Conservation (phyloP, 1,139 yeast species). For the Debaryomyces singareniensis region DNA sequence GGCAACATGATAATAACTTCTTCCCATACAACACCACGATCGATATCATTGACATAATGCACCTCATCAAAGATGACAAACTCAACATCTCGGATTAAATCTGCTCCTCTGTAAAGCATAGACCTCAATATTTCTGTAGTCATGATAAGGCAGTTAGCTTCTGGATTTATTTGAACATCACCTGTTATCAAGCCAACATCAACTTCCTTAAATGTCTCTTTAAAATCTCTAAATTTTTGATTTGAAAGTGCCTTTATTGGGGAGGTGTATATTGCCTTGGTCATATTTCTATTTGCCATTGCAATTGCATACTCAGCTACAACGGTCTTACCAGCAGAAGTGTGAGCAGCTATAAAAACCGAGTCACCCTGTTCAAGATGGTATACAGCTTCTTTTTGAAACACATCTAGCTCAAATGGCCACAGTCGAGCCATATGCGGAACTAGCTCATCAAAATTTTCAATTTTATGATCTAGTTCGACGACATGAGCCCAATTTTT, state of each 20-base stretch:
- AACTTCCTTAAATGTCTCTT: constrained; percentile 67
- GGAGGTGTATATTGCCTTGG: constrained; percentile 86
- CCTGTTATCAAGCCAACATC: constrained; percentile 97
- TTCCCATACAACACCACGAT: constrained; percentile 99
- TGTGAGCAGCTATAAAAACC: constrained; percentile 96
- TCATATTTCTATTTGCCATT: constrained; percentile 84
- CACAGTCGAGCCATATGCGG: constrained; percentile 91
- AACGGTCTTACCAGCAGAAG: constrained; percentile 90
- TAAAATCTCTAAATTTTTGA: constrained; percentile 90
- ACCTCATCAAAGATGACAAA: constrained; percentile 97
- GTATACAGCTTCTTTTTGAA: constrained; percentile 94
- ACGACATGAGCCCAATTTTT: constrained; percentile 94
- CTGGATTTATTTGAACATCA: constrained; percentile 96
- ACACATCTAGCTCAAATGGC: constrained; percentile 91
- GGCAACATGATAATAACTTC: constrained; percentile 96
- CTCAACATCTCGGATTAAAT: constrained; percentile 91
- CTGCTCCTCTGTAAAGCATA: constrained; percentile 96
- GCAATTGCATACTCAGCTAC: constrained; percentile 95
- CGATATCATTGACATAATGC: constrained; percentile 93
- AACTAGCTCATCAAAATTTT: constrained; percentile 78
- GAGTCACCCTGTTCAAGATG: constrained; percentile 97
- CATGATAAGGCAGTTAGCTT: constrained; percentile 94
- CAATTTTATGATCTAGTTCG: constrained; percentile 75
- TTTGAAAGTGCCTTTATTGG: constrained; percentile 91
- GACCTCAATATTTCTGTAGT: constrained; percentile 94